Evolutionary conservation across 148 eudicot species (phyloP).

Genomic region (Fagopyrum tataricum): DNA sequence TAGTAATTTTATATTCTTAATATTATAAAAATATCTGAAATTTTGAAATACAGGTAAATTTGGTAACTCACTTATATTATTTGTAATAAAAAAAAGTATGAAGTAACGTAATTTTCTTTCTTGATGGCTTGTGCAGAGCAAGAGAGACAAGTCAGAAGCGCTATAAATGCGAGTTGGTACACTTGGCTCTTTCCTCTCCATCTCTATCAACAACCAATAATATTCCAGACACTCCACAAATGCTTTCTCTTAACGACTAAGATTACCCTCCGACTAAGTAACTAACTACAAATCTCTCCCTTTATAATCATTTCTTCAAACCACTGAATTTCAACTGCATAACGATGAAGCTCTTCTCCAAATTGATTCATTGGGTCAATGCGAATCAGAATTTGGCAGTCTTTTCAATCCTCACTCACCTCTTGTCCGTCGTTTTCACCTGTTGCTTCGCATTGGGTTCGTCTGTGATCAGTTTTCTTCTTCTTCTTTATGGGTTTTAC

Average conservation of each 20-base stretch:
- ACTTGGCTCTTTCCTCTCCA: constrained; percentile 19
- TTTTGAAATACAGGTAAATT: background rate
- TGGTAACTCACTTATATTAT: background rate
- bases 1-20: too few species aligned
- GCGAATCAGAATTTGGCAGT: constrained; percentile 42
- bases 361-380: constrained; percentile 44
- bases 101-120: background rate
- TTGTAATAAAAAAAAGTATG: background rate
- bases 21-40: too few species aligned
- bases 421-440: constrained; percentile 79
- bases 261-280: constrained; percentile 14
- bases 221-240: background rate
- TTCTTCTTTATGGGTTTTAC: background rate
- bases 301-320: background rate
- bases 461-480: background rate
- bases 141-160: background rate
- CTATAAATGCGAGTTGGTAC: constrained; percentile 44
- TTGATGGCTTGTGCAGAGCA: background rate
- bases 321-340: background rate
- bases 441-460: constrained; percentile 84
- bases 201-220: background rate
- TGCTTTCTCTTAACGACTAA: constrained; percentile 33
- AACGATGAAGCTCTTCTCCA: constrained; percentile 7
- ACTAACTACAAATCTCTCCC: background rate
- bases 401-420: constrained; percentile 51